These are phyloP conservation scores for Mycena vulgaris DNA, from an alignment of 768 basidiomycete genomes.

Conservation along the genomic window DNA sequence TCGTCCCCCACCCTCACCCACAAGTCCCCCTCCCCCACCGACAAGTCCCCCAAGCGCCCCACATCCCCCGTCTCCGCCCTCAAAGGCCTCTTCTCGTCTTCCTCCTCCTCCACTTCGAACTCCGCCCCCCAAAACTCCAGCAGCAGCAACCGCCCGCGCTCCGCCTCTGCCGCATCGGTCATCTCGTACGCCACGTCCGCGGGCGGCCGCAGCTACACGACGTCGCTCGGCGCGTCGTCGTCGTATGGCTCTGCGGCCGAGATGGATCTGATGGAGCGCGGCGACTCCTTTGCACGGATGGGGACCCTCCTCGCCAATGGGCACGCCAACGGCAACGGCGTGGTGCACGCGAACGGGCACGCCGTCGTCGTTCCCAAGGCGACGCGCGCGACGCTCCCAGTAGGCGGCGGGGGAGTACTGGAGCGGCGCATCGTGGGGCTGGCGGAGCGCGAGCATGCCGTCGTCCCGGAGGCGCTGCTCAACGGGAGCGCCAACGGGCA, in stretches of 20 bases:
- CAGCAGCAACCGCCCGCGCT: constrained; percentile 70
- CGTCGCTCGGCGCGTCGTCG: background rate
- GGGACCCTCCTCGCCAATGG: constrained; percentile 64
- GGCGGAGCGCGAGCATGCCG: constrained; percentile 3
- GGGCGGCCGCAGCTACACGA: background rate
- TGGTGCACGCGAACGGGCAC: no score
- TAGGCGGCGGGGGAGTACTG: background rate
- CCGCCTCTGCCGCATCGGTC: constrained; percentile 59
- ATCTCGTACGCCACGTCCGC: background rate
- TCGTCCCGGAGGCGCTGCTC: background rate
- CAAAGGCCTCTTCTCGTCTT: constrained; percentile 69
- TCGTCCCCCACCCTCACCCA: constrained; percentile 43
- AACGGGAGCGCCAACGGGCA: background rate
- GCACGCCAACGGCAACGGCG: constrained; percentile 45
- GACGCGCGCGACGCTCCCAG: background rate
- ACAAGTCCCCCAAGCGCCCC: background rate
- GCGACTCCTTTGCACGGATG: constrained; percentile 72
- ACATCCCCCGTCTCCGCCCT: constrained; percentile 66
- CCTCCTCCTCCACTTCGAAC: constrained; percentile 16
- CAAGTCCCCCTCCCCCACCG: constrained; percentile 29
- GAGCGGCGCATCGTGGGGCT: constrained; percentile 18
- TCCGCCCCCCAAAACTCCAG: no score
- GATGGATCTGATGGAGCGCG: constrained; percentile 25
- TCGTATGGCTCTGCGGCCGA: constrained; percentile 9
- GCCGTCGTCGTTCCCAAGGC: no score